Conservation (phyloP, 106 monocot species). For the Apostasia ramifera region DNA sequence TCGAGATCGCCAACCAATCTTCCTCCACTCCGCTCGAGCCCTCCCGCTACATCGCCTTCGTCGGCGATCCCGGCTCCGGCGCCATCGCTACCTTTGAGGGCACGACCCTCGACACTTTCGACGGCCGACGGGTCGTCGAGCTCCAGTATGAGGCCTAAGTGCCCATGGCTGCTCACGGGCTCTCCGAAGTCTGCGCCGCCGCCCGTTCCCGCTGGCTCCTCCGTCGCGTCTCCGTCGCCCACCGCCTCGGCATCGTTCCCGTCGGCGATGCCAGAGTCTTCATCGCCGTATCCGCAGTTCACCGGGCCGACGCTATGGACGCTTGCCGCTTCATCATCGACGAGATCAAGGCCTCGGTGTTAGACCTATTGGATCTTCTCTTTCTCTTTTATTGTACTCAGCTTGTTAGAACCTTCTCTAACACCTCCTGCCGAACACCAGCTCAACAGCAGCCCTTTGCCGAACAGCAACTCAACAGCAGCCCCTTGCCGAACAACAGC, state of each 20-base stretch:
- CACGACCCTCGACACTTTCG: conserved; percentile 83
- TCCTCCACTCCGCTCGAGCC: conserved; percentile 37
- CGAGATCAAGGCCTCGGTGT: conserved; percentile 78
- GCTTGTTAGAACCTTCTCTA: no score
- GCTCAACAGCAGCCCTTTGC: no score
- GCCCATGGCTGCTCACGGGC: conserved; percentile 63
- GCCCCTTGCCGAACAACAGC: no score
- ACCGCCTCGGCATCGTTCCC: conserved; percentile 59
- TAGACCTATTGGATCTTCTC: no score
- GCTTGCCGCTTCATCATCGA: conserved; percentile 84
- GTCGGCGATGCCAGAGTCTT: conserved; percentile 85
- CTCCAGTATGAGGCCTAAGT: conserved; percentile 87
- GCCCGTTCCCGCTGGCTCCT: conserved; percentile 40
- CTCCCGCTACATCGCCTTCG: conserved; percentile 46
- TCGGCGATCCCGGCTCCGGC: conserved; percentile 66
- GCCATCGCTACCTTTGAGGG: conserved; percentile 94
- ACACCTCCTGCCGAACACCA: no score
- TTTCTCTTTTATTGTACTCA: no score
- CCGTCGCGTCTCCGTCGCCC: conserved; percentile 44
- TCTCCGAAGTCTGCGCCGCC: conserved; percentile 29
- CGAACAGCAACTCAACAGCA: no score
- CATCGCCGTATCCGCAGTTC: conserved; percentile 70
- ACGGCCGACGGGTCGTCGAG: conserved; percentile 63
- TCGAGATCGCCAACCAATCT: conserved; percentile 57
- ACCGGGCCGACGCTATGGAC: conserved; percentile 69